Conservation (phyloP, 75 land plant genomes). For the Picea glauca region DNA sequence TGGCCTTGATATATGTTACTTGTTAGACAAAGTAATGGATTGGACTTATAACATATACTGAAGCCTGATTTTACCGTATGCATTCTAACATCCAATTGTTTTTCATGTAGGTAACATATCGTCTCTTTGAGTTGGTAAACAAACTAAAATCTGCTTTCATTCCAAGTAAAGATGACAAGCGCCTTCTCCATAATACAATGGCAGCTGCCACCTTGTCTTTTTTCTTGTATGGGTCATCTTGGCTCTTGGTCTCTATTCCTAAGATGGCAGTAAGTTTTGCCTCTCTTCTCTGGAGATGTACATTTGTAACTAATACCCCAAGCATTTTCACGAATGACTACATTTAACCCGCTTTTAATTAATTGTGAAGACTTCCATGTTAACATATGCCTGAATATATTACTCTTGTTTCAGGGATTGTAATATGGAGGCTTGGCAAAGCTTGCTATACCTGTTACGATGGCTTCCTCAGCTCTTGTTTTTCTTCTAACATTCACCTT, state of each 20-base stretch:
- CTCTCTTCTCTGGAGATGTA: not conserved
- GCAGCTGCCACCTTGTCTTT: slow-evolving; percentile 39
- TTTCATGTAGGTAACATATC: slow-evolving; percentile 61
- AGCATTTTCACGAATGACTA: too few relatives aligned
- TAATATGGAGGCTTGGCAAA: too few relatives aligned
- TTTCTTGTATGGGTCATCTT: slow-evolving; percentile 49
- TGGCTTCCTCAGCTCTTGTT: too few relatives aligned
- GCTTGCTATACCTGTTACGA: too few relatives aligned
- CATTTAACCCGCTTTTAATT: too few relatives aligned
- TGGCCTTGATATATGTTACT: not conserved
- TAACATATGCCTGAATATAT: too few relatives aligned
- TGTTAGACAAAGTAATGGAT: not conserved
- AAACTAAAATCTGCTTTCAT: slow-evolving; percentile 60
- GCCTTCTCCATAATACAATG: slow-evolving; percentile 53
- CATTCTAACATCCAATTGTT: not conserved
- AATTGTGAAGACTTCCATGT: too few relatives aligned
- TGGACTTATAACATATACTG: not conserved
- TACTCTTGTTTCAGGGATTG: too few relatives aligned
- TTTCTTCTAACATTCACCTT: too few relatives aligned
- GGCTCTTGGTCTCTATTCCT: slow-evolving; percentile 53
- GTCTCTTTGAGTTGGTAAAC: slow-evolving; percentile 82
- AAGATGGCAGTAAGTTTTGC: slow-evolving; percentile 38
- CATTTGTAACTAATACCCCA: not conserved
- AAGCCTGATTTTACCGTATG: not conserved
- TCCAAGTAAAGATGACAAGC: slow-evolving; percentile 74